phyloP scores from a whole-genome alignment of 176 grass and related monocot genomes.

The Typha latifolia region DNA sequence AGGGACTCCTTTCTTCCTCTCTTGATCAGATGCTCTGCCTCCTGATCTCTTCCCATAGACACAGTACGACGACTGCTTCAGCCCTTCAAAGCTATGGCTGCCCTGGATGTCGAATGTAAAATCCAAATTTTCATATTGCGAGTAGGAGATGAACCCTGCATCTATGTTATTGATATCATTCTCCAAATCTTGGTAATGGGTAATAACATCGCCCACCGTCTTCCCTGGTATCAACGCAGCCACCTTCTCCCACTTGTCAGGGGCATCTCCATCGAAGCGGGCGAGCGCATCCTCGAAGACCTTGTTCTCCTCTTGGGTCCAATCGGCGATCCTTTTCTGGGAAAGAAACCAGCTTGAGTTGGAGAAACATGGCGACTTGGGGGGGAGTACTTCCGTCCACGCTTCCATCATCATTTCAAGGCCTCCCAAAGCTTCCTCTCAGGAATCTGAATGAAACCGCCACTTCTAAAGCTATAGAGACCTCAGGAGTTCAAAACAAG shows the following conservation, averaged over 20 bases:
- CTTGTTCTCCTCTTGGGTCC: slow-evolving; percentile 23
- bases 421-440: no score
- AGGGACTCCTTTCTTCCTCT: slow-evolving; percentile 26
- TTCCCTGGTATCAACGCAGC: slow-evolving; percentile 12
- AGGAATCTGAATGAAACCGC: no score
- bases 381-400: slow-evolving; percentile 23
- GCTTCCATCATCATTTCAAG: slow-evolving; percentile 6
- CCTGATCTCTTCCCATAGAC: neutral
- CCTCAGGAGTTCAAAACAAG: no score
- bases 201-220: slow-evolving; percentile 10
- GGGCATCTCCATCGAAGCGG: slow-evolving; percentile 4
- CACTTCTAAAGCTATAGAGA: no score
- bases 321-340: slow-evolving; percentile 6
- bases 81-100: neutral
- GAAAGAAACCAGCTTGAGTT: slow-evolving; percentile 4
- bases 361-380: neutral
- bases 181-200: slow-evolving; percentile 20
- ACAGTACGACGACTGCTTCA: slow-evolving; percentile 9
- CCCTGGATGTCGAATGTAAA: slow-evolving; percentile 1
- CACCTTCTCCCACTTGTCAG: slow-evolving; percentile 13
- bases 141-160: slow-evolving; percentile 8
- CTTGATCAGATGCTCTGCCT: slow-evolving; percentile 2
- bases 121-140: neutral
- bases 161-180: slow-evolving; percentile 21
- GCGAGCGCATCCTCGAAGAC: slow-evolving; percentile 24